Conservation (phyloP, 1,284 basidiomycete species). For the Trametes versicolor region DNA sequence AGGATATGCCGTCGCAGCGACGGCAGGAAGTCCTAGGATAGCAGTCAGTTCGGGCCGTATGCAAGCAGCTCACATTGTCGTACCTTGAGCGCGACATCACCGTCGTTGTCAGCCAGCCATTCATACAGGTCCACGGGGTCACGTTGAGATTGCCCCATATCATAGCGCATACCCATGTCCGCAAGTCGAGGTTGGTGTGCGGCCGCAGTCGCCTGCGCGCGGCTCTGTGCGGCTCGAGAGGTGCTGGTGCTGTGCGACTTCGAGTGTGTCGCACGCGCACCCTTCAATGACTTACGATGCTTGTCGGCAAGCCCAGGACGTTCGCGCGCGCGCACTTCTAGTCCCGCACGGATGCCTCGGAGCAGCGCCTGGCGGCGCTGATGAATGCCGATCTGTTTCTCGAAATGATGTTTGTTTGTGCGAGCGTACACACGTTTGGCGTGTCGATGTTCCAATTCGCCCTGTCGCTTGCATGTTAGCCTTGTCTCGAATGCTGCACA, state of each 20-base stretch:
- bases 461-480: too few species aligned
- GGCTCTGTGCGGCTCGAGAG: too few species aligned
- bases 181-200: background rate
- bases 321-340: too few species aligned
- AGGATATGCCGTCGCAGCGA: background rate
- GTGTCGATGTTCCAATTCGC: conserved; percentile 45
- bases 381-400: conserved; percentile 39
- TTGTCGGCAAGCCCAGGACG: too few species aligned
- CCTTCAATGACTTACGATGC: too few species aligned
- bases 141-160: background rate
- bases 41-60: background rate
- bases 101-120: background rate
- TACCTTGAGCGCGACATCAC: conserved; percentile 1
- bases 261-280: too few species aligned
- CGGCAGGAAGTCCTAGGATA: background rate
- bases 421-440: conserved; percentile 45
- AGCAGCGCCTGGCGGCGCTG: conserved; percentile 20
- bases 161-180: background rate
- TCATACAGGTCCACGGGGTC: background rate
- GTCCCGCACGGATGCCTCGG: background rate
- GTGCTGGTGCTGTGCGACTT: too few species aligned
- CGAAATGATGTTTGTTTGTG: conserved; percentile 44
- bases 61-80: background rate
- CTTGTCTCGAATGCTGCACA: too few species aligned
- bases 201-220: too few species aligned